phyloP scores from a whole-genome alignment of 495 filamentous ascomycete species.

The Hypomontagnella monticulosa region DNA sequence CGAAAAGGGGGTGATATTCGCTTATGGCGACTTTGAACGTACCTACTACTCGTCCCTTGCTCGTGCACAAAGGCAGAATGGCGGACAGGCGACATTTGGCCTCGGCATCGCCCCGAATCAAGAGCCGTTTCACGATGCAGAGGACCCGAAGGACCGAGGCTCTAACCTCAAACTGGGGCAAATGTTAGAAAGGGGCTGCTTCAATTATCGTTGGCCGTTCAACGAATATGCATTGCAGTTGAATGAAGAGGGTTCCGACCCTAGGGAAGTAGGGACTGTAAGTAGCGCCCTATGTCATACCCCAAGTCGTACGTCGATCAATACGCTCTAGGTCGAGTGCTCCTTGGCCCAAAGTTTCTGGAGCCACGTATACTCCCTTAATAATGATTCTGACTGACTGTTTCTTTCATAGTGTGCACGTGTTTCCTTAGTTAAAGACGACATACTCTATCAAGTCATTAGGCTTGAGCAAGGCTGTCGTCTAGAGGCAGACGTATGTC shows the following conservation, averaged over 20 bases:
- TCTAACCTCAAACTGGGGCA: conserved; percentile 28
- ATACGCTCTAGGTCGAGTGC: too few species aligned
- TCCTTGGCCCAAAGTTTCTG: too few species aligned
- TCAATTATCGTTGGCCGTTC: conserved; percentile 40
- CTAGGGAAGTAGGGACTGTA: conserved; percentile 17
- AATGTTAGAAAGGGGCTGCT: conserved; percentile 35
- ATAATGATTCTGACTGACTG: neutral
- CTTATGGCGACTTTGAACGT: conserved; percentile 26
- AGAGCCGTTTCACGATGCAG: neutral
- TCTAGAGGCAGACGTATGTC: conserved; percentile 1
- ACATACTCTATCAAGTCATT: conserved; percentile 31
- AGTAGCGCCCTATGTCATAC: conserved; percentile 2
- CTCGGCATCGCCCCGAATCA: conserved; percentile 14
- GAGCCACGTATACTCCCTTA: too few species aligned
- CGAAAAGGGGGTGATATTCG: conserved; percentile 30
- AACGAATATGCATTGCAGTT: conserved; percentile 32
- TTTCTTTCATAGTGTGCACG: conserved; percentile 1
- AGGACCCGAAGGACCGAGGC: conserved; percentile 3
- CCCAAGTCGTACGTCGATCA: too few species aligned
- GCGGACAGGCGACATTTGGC: conserved; percentile 31
- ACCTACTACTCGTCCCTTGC: conserved; percentile 35
- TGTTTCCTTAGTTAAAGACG: conserved; percentile 23
- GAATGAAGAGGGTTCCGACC: conserved; percentile 3
- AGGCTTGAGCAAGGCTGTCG: conserved; percentile 20
- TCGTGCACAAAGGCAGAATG: conserved; percentile 23